Evolutionary conservation across 1,139 yeast genomes (phyloP), one percentile per base, ranked within the genome.

Genomic region (Kurtzmaniella quercitrusa): DNA sequence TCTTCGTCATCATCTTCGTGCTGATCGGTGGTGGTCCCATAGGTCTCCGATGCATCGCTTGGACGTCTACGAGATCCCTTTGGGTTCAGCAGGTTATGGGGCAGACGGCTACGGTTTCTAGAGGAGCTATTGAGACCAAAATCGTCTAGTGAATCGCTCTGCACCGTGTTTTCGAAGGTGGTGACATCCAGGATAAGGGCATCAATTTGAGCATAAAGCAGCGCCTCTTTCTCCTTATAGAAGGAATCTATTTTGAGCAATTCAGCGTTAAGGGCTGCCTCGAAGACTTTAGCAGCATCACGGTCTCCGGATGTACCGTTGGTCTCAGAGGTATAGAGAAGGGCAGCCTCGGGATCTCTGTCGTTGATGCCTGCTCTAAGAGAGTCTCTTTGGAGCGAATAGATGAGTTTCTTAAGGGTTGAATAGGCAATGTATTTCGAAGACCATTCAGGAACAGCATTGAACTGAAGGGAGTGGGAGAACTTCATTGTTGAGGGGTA

Each of bases 381-480:
- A 33, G 73, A 70, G 46, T 79, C 80, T 42, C 85, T 69, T 57
- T 82, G 88, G 27, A 83, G 65, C n/a, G 82, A 72, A 55, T 82
- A 83, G 29, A 82, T 79, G 41, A 79, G 64, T 58, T 82, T 81
- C 58, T 83, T 83, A 50, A 83, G 64, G 4, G 81, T 77, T 14
- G 83, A 75, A 56, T 83, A 83, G 44, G 85, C 81, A 53, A 83
- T 70, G 55, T 83, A 83, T 58, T 80, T 79, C 39, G 81, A 81
- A 45, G 83, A 78, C 90, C 90, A 83, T 60, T 82, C 89, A 2
- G 90, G 89, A 8, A 83, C 89, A 38, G 88, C 84, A 56, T 83
- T 83, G 54, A 82, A 82, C 64, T 82, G 85, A 50, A 83, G 65
- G 6, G 87, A 82, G 54, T 82, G 85, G 9, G 88, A 81, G 59